A percentile compares a stretch with the other conserved stretches of the same genome.
phyloP scores from a whole-genome alignment of 2,329 filamentous ascomycete species.

The Aureobasidium leucospermi region DNA sequence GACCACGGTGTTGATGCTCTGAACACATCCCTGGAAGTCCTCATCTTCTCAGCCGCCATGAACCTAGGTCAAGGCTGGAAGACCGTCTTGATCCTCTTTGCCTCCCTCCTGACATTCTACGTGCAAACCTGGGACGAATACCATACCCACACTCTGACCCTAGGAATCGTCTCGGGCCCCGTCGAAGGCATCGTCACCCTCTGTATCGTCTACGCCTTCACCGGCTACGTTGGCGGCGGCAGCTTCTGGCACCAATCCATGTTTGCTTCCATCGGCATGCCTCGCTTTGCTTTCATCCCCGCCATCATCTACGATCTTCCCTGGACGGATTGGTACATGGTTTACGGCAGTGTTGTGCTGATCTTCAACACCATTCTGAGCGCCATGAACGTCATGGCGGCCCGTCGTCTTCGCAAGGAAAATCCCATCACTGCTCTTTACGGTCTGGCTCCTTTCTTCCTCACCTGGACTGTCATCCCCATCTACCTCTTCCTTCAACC shows the following conservation, averaged over 20 bases:
- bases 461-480: conserved; percentile 68
- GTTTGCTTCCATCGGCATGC: conserved; percentile 63
- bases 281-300: conserved; percentile 58
- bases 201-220: conserved; percentile 72
- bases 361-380: conserved; percentile 77
- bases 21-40: conserved; percentile 88
- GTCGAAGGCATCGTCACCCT: conserved; percentile 90
- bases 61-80: conserved; percentile 91
- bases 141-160: conserved; percentile 89
- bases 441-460: conserved; percentile 74
- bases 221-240: conserved; percentile 76
- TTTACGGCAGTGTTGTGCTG: conserved; percentile 74
- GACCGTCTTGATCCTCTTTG: conserved; percentile 76
- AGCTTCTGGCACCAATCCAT: conserved; percentile 89
- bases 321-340: conserved; percentile 89
- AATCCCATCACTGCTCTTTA: conserved; percentile 66
- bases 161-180: conserved; percentile 86
- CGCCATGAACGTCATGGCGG: conserved; percentile 75
- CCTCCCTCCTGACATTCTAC: conserved; percentile 88
- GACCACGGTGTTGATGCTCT: conserved; percentile 96
- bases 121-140: conserved; percentile 99
- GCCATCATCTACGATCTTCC: conserved; percentile 66
- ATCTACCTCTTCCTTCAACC: conserved; percentile 81
- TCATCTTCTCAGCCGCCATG: conserved; percentile 86
- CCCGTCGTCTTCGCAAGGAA: conserved; percentile 67